Base-by-base conservation (phyloP, 2,329 filamentous ascomycete species). In the Epichloe scottii region DNA sequence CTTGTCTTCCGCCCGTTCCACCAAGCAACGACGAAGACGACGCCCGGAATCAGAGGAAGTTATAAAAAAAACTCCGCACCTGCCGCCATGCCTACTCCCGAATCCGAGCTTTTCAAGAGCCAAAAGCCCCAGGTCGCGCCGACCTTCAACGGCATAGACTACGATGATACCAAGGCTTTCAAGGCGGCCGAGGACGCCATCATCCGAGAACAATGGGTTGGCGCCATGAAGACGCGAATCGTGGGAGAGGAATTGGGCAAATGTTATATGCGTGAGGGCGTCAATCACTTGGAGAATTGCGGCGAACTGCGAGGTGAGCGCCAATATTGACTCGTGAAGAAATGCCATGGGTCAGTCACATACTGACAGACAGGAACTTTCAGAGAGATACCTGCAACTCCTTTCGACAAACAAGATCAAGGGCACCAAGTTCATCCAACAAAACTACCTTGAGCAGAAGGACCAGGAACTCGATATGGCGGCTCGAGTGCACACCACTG, bases 221-320 rank as follows among this genome's bases (percentile, higher is more conserved):
- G 81, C 66, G 83, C 84, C 66, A 93, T 93, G 87, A 93, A 90
- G 87, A 85, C 85, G 52, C 77, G 87, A 55, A 71, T 93, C 56
- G 85, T 93, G 51, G 75, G 85, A 57, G 85, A 91, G 67, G 87
- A 93, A 74, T 74, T 93, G 72, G 78, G 83, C 69, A 91, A 89
- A 73, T 93, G 87, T 75, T 93, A 93, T 71, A 81, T 82, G 69
- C 77, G 81, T 59, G 85, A 93, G 71, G 88, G 87, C 51, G 85
- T 90, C 58, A 93, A 93, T 69, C 87, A 93, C 67, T 70, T 93
- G 67, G 87, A 91, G 77, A 93, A 91, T 72, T 93, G 87, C 68
- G 87, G 86, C 58, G 74, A 78, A 62, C 68, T 91, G 69, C 77
- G 87, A 85, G 87, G 87, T 93, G 67, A 54, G 54, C 37, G 34